Conservation (phyloP, 78 protist species). For the Polysphondylium violaceum region DNA sequence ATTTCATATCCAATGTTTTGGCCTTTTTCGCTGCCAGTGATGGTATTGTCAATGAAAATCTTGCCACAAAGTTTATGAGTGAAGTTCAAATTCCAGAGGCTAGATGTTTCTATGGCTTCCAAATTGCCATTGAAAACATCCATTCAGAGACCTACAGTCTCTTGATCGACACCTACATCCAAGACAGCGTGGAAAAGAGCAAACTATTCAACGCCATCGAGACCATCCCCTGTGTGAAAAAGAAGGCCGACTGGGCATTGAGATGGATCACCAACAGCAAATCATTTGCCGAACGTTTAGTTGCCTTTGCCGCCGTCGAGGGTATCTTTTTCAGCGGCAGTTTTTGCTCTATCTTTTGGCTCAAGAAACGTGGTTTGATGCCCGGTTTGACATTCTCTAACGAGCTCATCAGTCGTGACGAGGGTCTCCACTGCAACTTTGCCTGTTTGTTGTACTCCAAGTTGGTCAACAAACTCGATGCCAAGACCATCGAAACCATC, state of each 20-base stretch:
- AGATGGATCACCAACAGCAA: slow-evolving; percentile 90
- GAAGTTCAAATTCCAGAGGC: slow-evolving; percentile 99
- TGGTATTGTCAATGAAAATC: slow-evolving; percentile 99
- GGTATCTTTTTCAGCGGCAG: slow-evolving; percentile 99
- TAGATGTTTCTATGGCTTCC: slow-evolving; percentile 99
- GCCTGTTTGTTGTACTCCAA: slow-evolving; percentile 95
- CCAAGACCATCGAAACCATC: slow-evolving; percentile 62
- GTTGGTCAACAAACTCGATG: slow-evolving; percentile 60
- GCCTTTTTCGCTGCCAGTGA: slow-evolving; percentile 99
- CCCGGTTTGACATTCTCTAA: slow-evolving; percentile 98
- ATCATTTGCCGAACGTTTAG: slow-evolving; percentile 95
- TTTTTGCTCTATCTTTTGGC: slow-evolving; percentile 98
- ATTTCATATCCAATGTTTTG: slow-evolving; percentile 95
- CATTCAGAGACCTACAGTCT: slow-evolving; percentile 96
- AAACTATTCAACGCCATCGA: slow-evolving; percentile 96
- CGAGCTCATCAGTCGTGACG: slow-evolving; percentile 98
- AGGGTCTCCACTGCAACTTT: slow-evolving; percentile 98
- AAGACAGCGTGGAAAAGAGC: slow-evolving; percentile 82
- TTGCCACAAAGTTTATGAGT: slow-evolving; percentile 91
- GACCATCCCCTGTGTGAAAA: slow-evolving; percentile 92
- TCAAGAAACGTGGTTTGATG: slow-evolving; percentile 98
- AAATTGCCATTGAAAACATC: slow-evolving; percentile 97
- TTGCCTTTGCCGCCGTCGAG: slow-evolving; percentile 99
- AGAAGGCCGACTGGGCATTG: slow-evolving; percentile 99
- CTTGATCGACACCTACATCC: slow-evolving; percentile 97